Evolutionary conservation across 805 yeast species (phyloP), one percentile per base, ranked within the genome.

Genomic region (Kluyveromyces aestuarii): DNA sequence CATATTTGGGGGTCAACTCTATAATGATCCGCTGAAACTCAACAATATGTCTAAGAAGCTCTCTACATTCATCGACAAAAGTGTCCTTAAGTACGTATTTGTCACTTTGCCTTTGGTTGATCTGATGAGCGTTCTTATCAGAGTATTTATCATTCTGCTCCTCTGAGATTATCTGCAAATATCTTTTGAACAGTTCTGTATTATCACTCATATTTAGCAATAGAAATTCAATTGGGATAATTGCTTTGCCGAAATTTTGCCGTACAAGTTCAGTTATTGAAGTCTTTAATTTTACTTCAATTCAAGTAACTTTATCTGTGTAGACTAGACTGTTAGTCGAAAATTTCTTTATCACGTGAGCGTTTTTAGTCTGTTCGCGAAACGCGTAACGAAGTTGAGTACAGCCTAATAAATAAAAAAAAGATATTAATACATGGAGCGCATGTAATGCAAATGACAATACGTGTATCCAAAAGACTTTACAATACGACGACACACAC

Each of bases 51-150:
- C 51, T 50, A 47, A 61, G 48, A n/a, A 66, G 51, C 8, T 55
- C 60, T 14, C 47, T 39, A 40, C 69, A 61, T 47, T 66, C 70
- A 18, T 54, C 53, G 1, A 62, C 50, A 47, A 65, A 66, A 1
- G 64, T 51, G 46, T 66, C 70, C 38, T 56, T 50, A 8, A 60
- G 43, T n/a, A 38, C 14, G 18, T 37, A 47, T 43, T 49, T 37
- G 42, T 45, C 40, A 35, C 30, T 27, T 19, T 40, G 41, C 13
- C 14, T 25, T 44, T 27, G 17, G 39, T 38, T 41, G 36, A 37
- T 16, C 10, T n/a, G 33, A 27, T 40, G 41, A 10, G 44, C 40
- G 25, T 37, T 45, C 25, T 16, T 19, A 17, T 21, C 30, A 10
- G 39, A 39, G 8, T 30, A 36, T 16, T 38, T 37, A 2, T 5